Conservation (phyloP, 192 early-diverging fungal genomes). For the Gigaspora rosea region DNA sequence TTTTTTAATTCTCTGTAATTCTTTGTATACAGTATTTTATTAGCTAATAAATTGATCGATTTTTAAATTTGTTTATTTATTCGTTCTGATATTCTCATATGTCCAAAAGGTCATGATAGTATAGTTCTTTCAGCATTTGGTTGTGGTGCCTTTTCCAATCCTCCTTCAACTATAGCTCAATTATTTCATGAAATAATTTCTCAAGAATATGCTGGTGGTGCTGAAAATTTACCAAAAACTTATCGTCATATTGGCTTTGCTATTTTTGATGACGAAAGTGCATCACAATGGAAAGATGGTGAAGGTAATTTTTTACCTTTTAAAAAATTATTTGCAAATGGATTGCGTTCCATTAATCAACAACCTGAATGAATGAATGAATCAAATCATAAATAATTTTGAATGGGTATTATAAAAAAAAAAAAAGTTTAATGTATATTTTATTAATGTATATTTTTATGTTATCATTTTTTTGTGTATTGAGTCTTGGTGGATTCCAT, state of each 20-base stretch:
- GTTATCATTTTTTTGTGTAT: too few species aligned
- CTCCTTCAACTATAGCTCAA: slow-evolving; percentile 39
- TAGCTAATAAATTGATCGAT: not conserved
- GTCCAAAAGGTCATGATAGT: slow-evolving; percentile 41
- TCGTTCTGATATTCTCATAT: not conserved
- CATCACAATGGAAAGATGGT: not conserved
- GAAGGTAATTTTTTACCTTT: slow-evolving; percentile 24
- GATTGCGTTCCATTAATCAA: too few species aligned
- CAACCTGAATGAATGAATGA: too few species aligned
- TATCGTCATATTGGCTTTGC: slow-evolving; percentile 18
- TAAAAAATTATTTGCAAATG: slow-evolving; percentile 7
- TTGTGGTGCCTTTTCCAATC: slow-evolving; percentile 45
- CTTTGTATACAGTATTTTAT: not conserved
- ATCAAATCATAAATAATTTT: too few species aligned
- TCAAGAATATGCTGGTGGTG: slow-evolving; percentile 41
- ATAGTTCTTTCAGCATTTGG: slow-evolving; percentile 50
- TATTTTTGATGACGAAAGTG: slow-evolving; percentile 11
- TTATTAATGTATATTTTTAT: too few species aligned
- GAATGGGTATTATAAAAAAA: too few species aligned
- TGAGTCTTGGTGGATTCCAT: too few species aligned
- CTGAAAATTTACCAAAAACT: slow-evolving; percentile 19
- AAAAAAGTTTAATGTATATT: too few species aligned
- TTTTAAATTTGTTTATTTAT: not conserved
- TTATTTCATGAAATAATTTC: slow-evolving; percentile 48
- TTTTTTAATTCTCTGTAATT: not conserved